A percentile compares a stretch with the other conserved stretches of the same genome.
phyloP scores from a whole-genome alignment of 2,329 filamentous ascomycete species.

The Venturia carpophila region DNA sequence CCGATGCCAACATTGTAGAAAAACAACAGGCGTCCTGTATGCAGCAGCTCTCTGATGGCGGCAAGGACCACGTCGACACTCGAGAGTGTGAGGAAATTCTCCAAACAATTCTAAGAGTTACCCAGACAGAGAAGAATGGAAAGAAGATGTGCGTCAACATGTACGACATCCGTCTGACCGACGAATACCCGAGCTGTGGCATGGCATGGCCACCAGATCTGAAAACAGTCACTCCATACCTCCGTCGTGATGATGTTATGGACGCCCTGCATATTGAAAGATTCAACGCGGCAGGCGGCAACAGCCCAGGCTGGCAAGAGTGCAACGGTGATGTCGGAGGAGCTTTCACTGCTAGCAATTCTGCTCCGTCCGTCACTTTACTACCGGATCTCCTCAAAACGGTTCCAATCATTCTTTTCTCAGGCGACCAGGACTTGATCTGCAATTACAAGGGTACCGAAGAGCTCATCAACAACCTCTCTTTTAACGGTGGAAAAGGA shows the following conservation, averaged over 20 bases:
- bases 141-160: slow-evolving; percentile 70
- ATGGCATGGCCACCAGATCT: slow-evolving; percentile 98
- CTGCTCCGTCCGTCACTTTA: slow-evolving; percentile 63
- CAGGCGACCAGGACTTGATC: slow-evolving; percentile 86
- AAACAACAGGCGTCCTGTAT: slow-evolving; percentile 61
- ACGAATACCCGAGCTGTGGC: slow-evolving; percentile 75
- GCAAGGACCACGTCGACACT: slow-evolving; percentile 58
- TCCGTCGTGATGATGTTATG: slow-evolving; percentile 72
- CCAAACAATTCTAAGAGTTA: slow-evolving; percentile 60
- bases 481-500: slow-evolving; percentile 85
- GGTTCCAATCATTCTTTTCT: slow-evolving; percentile 78
- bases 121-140: slow-evolving; percentile 36
- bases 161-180: slow-evolving; percentile 87
- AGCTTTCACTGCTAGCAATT: slow-evolving; percentile 63
- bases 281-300: slow-evolving; percentile 43
- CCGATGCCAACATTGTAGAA: slow-evolving; percentile 58
- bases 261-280: slow-evolving; percentile 71
- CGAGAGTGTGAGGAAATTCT: slow-evolving; percentile 69
- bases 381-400: slow-evolving; percentile 72
- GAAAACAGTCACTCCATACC: slow-evolving; percentile 66
- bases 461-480: slow-evolving; percentile 77
- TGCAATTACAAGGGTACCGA: slow-evolving; percentile 97
- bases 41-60: slow-evolving; percentile 50
- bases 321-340: slow-evolving; percentile 72
- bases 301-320: slow-evolving; percentile 83